A percentile compares a stretch with the other conserved stretches of the same genome.
These are phyloP conservation scores for Pseudozyma pruni DNA, from an alignment of 1,284 basidiomycete species.

Conservation along the genomic window DNA sequence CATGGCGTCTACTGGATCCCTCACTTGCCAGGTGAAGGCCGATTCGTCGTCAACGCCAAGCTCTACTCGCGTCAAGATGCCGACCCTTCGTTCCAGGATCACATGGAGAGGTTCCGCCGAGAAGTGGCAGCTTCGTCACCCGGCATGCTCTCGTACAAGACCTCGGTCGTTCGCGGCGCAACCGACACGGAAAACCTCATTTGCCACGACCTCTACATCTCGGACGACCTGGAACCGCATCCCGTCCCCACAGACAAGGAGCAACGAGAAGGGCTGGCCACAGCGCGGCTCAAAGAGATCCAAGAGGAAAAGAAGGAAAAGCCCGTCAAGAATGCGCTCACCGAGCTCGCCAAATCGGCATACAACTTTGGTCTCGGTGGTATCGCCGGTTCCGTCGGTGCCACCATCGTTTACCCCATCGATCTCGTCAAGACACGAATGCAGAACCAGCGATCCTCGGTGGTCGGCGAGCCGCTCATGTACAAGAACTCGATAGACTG, in stretches of 20 bases:
- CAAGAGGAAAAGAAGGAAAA: slow-evolving; percentile 38
- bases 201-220: slow-evolving; percentile 62
- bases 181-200: slow-evolving; percentile 57
- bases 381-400: slow-evolving; percentile 87
- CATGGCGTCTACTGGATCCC: slow-evolving; percentile 52
- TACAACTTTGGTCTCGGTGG: slow-evolving; percentile 93
- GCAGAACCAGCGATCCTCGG: slow-evolving; percentile 81
- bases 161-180: slow-evolving; percentile 52
- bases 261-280: slow-evolving; percentile 16
- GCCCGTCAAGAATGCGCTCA: slow-evolving; percentile 38
- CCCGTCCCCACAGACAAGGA: slow-evolving; percentile 28
- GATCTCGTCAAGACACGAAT: slow-evolving; percentile 88
- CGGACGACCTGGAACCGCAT: slow-evolving; percentile 62
- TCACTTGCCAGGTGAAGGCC: slow-evolving; percentile 60
- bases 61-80: slow-evolving; percentile 59
- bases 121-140: slow-evolving; percentile 59
- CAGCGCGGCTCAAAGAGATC: slow-evolving; percentile 33
- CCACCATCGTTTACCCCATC: slow-evolving; percentile 92
- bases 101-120: slow-evolving; percentile 56
- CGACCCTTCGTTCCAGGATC: slow-evolving; percentile 54
- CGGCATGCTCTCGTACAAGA: slow-evolving; percentile 62
- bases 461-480: slow-evolving; percentile 66
- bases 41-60: slow-evolving; percentile 60
- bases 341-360: slow-evolving; percentile 63
- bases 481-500: slow-evolving; percentile 76